Percentiles rank a stretch among this genome's conserved stretches.
Conservation (phyloP, 2,329 filamentous ascomycete species). For the Penicillium decumbens region DNA sequence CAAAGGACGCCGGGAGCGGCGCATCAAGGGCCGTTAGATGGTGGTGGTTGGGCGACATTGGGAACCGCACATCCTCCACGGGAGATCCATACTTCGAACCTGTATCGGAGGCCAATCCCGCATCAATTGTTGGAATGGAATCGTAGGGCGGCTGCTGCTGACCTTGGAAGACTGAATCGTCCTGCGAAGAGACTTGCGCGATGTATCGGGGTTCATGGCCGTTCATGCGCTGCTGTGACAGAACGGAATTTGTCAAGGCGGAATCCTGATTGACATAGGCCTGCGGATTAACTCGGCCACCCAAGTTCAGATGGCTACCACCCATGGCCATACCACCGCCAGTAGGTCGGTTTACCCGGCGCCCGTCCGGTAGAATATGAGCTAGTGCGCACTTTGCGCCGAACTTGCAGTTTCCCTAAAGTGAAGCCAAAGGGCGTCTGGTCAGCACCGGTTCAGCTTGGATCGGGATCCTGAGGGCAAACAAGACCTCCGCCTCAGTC, state of each 20-base stretch:
- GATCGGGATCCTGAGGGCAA: background rate
- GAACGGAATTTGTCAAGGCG: slow-evolving; percentile 68
- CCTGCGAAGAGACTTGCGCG: slow-evolving; percentile 40
- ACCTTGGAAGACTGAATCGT: slow-evolving; percentile 40
- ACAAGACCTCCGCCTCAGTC: background rate
- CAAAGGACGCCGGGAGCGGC: slow-evolving; percentile 87
- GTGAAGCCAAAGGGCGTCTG: slow-evolving; percentile 12
- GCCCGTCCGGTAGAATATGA: slow-evolving; percentile 89
- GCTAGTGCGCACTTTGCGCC: slow-evolving; percentile 96
- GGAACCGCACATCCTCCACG: slow-evolving; percentile 69
- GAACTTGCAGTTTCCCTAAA: slow-evolving; percentile 96
- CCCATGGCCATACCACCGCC: slow-evolving; percentile 41
- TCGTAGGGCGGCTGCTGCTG: slow-evolving; percentile 47
- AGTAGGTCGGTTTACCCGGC: slow-evolving; percentile 74
- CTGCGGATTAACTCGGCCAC: slow-evolving; percentile 63
- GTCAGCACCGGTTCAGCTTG: slow-evolving; percentile 16
- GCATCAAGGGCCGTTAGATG: slow-evolving; percentile 90
- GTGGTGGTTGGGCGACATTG: slow-evolving; percentile 67
- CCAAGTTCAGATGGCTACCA: slow-evolving; percentile 59
- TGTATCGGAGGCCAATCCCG: slow-evolving; percentile 55
- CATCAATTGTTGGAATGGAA: slow-evolving; percentile 54
- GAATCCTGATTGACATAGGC: slow-evolving; percentile 62
- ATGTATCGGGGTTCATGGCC: slow-evolving; percentile 45
- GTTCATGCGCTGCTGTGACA: slow-evolving; percentile 57
- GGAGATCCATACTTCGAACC: slow-evolving; percentile 76